Evolutionary conservation across 75 land plant species (phyloP).

Genomic region (Larix kaempferi): DNA sequence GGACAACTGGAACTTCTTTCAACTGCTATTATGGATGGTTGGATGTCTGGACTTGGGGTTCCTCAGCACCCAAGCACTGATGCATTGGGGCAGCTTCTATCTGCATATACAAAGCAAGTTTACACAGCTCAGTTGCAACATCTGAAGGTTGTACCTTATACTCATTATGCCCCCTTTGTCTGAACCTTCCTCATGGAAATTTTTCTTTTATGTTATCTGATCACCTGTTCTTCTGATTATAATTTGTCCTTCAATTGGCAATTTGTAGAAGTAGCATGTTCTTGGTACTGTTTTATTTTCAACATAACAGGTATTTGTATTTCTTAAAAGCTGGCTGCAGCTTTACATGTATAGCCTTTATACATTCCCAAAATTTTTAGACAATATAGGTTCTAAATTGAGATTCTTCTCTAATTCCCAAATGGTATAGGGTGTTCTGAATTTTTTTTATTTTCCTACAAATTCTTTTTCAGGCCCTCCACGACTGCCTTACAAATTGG

Average conservation of each 20-base stretch:
- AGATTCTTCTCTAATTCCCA: too few relatives aligned
- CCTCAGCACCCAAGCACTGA: slow-evolving; percentile 44
- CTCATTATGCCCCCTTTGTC: not conserved
- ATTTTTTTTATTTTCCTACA: too few relatives aligned
- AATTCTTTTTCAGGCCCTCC: too few relatives aligned
- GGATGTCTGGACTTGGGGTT: slow-evolving; percentile 55
- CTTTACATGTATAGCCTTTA: too few relatives aligned
- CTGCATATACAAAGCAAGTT: slow-evolving; percentile 48
- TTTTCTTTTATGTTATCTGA: not conserved
- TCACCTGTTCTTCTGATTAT: not conserved
- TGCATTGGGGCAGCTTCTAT: slow-evolving; percentile 45
- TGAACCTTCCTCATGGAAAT: not conserved
- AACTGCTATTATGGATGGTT: slow-evolving; percentile 50
- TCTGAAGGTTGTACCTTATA: slow-evolving; percentile 23
- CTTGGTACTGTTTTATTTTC: not conserved
- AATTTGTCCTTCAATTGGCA: not conserved
- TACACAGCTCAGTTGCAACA: slow-evolving; percentile 48
- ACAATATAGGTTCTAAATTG: too few relatives aligned
- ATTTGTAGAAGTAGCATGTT: not conserved
- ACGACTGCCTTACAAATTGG: too few relatives aligned
- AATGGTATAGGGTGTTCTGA: too few relatives aligned
- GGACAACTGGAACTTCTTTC: slow-evolving; percentile 43
- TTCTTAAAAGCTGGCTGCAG: too few relatives aligned
- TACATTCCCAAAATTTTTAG: too few relatives aligned
- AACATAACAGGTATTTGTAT: too few relatives aligned